Base-by-base conservation (phyloP, 345 rosid genomes). In the Pelargonium nanum region DNA sequence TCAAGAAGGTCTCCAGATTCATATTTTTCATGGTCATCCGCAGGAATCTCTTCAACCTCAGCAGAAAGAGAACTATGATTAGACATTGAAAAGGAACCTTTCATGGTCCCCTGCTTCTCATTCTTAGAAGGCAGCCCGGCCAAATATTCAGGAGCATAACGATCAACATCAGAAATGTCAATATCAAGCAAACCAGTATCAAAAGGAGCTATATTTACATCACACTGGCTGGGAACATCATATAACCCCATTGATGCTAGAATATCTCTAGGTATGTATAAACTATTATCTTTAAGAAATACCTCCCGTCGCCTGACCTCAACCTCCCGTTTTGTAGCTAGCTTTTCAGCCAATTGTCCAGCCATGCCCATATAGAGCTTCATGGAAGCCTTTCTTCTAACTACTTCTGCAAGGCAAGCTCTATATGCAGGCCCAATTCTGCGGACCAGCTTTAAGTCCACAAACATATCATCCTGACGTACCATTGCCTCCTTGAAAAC, bases 311-410 rank as follows among this genome's bases (percentile, higher is more conserved):
- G 88, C 80, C 97, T 88, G 60, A 90, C 77, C 79, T 94, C 97
- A 23, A 60, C 68, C 70, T 86, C 97, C 68, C 99, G 84, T 75
- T 79, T 88, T 68, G 82, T 78, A 19, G 99, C 97, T 68, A 94
- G 97, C 80, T 58, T 85, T 65, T 94, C 99, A 34, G 99, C 99
- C 76, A 94, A 62, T 58, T 88, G 97, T 45, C 97, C 99, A 63
- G 99, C 99, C 95, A 80, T 80, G 65, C 97, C 99, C 99, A 94
- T 82, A 77, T 90, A 88, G 65, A 94, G 95, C 71, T 88, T 94
- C 97, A 82, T 82, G 66, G 95, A 90, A 23, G 95, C 83, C 72
- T 80, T 88, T 78, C 99, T 86, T 73, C 99, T 83, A 56, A 86
- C 86, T 26, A 88, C 80, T 72, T 94, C 99, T 8, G 99, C 96